phyloP scores from a whole-genome alignment of 345 rosid species.

The Arabidopsis arenosa region DNA sequence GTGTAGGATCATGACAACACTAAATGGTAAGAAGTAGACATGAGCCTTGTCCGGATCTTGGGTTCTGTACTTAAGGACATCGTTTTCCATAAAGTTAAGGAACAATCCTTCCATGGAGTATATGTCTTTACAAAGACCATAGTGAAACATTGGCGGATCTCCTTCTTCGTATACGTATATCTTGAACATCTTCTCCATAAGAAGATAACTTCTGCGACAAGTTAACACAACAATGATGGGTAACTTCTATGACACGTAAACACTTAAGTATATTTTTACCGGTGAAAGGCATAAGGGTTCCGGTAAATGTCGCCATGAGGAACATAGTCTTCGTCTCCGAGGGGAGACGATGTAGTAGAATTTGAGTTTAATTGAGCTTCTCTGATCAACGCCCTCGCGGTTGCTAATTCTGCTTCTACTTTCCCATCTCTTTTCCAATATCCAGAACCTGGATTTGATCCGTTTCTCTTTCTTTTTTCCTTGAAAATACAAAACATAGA shows the following conservation, averaged over 20 bases:
- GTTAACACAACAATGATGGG: neutral
- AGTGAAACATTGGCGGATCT: conserved; percentile 68
- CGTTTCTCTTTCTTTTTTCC: conserved; percentile 36
- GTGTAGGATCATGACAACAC: conserved; percentile 69
- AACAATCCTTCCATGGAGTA: conserved; percentile 72
- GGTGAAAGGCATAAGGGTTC: conserved; percentile 58
- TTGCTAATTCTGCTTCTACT: conserved; percentile 53
- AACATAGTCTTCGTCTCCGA: conserved; percentile 47
- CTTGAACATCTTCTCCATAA: conserved; percentile 68
- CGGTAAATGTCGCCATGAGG: conserved; percentile 58
- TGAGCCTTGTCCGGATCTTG: conserved; percentile 60
- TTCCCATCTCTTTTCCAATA: conserved; percentile 42
- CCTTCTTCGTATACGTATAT: conserved; percentile 70
- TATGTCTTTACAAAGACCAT: conserved; percentile 67
- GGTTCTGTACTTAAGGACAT: conserved; percentile 46
- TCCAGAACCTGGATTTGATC: conserved; percentile 24
- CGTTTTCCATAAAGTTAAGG: conserved; percentile 57
- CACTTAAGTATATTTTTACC: conserved; percentile 38
- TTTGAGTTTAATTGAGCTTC: conserved; percentile 45
- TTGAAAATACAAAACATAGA: conserved; percentile 8
- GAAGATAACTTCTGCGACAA: conserved; percentile 57
- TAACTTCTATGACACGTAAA: neutral
- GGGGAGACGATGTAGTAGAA: conserved; percentile 29
- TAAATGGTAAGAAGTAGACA: conserved; percentile 74
- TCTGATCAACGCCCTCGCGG: conserved; percentile 58